Conservation (phyloP, 1,139 yeast genomes). For the Blastobotrys indianensis region DNA sequence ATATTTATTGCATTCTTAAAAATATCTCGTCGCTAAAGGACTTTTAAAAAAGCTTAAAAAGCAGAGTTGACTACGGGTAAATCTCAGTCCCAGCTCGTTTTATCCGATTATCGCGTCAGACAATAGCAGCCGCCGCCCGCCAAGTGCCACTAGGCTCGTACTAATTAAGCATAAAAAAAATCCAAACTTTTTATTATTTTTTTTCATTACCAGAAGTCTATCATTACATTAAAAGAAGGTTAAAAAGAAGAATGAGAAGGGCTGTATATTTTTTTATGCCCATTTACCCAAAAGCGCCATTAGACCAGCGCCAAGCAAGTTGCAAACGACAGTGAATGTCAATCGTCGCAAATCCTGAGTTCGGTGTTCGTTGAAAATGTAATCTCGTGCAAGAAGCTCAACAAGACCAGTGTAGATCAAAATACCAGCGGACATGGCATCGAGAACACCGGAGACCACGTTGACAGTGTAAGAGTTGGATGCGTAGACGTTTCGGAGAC, state of each 20-base stretch:
- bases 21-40: too few relatives aligned
- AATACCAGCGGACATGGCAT: slow-evolving; percentile 79
- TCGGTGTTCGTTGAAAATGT: slow-evolving; percentile 44
- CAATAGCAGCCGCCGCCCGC: too few relatives aligned
- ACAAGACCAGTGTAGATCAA: slow-evolving; percentile 76
- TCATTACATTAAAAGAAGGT: slow-evolving; percentile 11
- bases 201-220: too few relatives aligned
- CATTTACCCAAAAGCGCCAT: slow-evolving; percentile 85
- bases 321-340: slow-evolving; percentile 34
- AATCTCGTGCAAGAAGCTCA: slow-evolving; percentile 82
- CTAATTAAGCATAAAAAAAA: too few relatives aligned
- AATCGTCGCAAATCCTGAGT: slow-evolving; percentile 27
- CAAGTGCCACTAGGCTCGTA: too few relatives aligned
- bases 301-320: slow-evolving; percentile 66
- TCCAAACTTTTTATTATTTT: too few relatives aligned
- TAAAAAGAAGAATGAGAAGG: slow-evolving; percentile 30
- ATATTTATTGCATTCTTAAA: slow-evolving; percentile 35
- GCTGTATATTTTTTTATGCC: slow-evolving; percentile 63
- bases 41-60: too few relatives aligned
- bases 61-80: too few relatives aligned
- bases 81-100: too few relatives aligned
- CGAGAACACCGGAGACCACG: slow-evolving; percentile 71
- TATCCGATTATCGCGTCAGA: too few relatives aligned
- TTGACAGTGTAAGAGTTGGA: slow-evolving; percentile 47
- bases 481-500: slow-evolving; percentile 63